phyloP scores from a whole-genome alignment of 768 basidiomycete species.

The Termitomyces heimii region DNA sequence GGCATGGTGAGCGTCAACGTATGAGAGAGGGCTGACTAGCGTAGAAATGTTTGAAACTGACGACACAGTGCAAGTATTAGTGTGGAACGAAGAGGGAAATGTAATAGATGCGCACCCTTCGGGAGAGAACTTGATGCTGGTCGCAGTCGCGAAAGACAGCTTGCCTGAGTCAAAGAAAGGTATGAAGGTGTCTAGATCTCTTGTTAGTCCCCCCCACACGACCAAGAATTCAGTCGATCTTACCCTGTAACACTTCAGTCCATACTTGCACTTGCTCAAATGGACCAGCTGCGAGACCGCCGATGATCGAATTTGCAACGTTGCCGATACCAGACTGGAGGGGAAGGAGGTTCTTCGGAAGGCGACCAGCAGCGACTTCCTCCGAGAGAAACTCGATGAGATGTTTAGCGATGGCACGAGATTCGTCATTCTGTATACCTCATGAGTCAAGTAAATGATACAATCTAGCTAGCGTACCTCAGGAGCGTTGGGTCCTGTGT shows the following conservation, averaged over 20 bases:
- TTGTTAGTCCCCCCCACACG: not conserved
- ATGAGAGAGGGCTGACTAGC: slow-evolving; percentile 21
- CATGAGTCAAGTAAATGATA: not conserved
- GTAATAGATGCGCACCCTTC: slow-evolving; percentile 25
- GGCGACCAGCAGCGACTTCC: slow-evolving; percentile 34
- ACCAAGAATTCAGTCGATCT: not conserved
- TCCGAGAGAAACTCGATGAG: slow-evolving; percentile 37
- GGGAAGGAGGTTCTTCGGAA: slow-evolving; percentile 36
- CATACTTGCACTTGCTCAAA: slow-evolving; percentile 45
- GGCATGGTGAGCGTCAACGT: not conserved
- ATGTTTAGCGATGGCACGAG: slow-evolving; percentile 35
- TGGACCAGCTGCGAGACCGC: slow-evolving; percentile 40
- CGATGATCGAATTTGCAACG: slow-evolving; percentile 45
- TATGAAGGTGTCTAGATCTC: slow-evolving; percentile 33
- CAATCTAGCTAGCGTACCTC: slow-evolving; percentile 23
- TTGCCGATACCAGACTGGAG: slow-evolving; percentile 45
- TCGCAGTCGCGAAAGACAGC: slow-evolving; percentile 40
- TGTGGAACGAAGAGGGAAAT: not conserved
- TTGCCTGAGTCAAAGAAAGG: slow-evolving; percentile 43
- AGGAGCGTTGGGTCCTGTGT: slow-evolving; percentile 38
- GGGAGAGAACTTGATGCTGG: slow-evolving; percentile 39
- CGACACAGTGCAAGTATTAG: not conserved
- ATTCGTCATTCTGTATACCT: slow-evolving; percentile 28
- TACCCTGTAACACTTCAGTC: slow-evolving; percentile 43
- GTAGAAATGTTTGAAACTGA: slow-evolving; percentile 42